Evolutionary conservation across 257 asterid genomes (phyloP), one percentile per base, ranked within the genome.

Genomic region (Solanum stenotomum): DNA sequence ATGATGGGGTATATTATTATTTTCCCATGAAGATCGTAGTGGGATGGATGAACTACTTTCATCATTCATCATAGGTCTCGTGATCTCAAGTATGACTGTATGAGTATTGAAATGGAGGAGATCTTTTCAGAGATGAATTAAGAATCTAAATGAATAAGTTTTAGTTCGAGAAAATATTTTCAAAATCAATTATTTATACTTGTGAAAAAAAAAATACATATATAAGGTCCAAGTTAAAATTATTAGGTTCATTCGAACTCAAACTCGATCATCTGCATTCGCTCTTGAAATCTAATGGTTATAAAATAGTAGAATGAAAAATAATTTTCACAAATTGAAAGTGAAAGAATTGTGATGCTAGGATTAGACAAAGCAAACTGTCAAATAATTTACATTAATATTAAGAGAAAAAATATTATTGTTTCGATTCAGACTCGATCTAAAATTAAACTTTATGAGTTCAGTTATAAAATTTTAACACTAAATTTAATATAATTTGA

Each of bases 351-450:
- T 16, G 91, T 68, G 89, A 91, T 70, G 91, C 90, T 82, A 85
- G 81, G 89, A 89, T 81, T 90, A 75, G 89, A 85, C 87, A 83
- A 72, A 88, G 93, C 42, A 84, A 88, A 76, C 23, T 88, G 29
- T 56, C 37, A 72, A 87, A 83, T 5, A 83, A 25, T 44, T 52
- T 67, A 49, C 27, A 29, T 37, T 12, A 23, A 76, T 38, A 23
- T 76, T 37, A 11, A 34, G 16, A 37, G 7, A 78, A 23, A 15
- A 15, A 6, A 27, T 4, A 15, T 6, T 35, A 38, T 16, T 3
- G 15, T 22, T 52, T 1, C 7, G 27, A 72, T 34, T 63, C 2
- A 14, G 63, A 81, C 42, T 10, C 5, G 4, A 29, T 52, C 2
- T 35, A n/a, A 20, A 37, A 72, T 59, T 22, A 37, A 75, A 22